These are phyloP conservation scores for Clarireedia hainanense DNA, from an alignment of 2,329 filamentous ascomycete species.

Conservation along the genomic window DNA sequence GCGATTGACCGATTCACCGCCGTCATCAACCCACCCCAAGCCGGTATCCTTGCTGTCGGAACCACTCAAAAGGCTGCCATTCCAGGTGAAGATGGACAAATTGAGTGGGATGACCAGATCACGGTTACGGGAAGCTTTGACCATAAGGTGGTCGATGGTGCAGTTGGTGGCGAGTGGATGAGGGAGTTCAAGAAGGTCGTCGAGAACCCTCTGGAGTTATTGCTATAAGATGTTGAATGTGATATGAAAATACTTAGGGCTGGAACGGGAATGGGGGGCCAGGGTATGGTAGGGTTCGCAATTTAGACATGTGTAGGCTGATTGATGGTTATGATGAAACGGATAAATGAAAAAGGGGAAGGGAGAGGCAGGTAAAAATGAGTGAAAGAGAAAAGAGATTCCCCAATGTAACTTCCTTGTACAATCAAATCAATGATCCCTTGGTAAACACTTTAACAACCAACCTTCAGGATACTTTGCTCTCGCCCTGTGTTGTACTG, in stretches of 20 bases:
- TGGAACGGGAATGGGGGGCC: not conserved
- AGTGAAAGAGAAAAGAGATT: conserved; percentile 14
- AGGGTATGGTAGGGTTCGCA: not conserved
- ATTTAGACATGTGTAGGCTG: not conserved
- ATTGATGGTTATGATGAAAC: conserved; percentile 9
- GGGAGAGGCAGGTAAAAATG: not conserved
- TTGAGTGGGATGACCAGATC: conserved; percentile 97
- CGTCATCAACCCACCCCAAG: conserved; percentile 98
- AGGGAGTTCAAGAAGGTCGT: conserved; percentile 94
- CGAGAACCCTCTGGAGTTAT: conserved; percentile 91
- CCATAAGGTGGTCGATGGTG: conserved; percentile 97
- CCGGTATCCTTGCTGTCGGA: conserved; percentile 88
- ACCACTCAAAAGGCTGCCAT: conserved; percentile 93
- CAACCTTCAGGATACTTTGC: too few species aligned
- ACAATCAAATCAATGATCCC: conserved; percentile 5
- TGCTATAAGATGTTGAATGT: conserved; percentile 51
- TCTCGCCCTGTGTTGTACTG: too few species aligned
- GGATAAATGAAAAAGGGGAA: not conserved
- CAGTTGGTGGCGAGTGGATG: conserved; percentile 94
- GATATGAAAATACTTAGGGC: conserved; percentile 2
- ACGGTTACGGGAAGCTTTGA: conserved; percentile 92
- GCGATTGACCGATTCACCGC: conserved; percentile 96
- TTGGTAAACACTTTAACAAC: not conserved
- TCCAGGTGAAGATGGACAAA: conserved; percentile 74
- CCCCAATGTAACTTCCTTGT: conserved; percentile 19